Conservation (phyloP, 352 stramenopile genomes). For the Phytopythium delawarense region DNA sequence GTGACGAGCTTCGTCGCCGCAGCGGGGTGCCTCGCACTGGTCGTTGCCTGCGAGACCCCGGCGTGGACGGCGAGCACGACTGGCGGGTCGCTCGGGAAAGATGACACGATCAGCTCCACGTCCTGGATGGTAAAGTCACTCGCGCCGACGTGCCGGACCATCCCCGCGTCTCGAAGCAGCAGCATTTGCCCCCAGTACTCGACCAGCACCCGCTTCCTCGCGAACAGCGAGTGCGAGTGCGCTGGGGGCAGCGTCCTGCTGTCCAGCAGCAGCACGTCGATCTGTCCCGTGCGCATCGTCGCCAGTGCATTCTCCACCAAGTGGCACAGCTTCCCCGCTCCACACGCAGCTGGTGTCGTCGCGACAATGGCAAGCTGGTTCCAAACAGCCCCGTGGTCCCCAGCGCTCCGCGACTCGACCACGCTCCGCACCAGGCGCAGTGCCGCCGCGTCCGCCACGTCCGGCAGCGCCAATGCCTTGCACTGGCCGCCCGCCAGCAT, state of each 20-base stretch:
- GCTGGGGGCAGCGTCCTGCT: constrained; percentile 10
- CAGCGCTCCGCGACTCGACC: constrained; percentile 21
- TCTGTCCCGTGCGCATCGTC: constrained; percentile 27
- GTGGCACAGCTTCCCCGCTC: constrained; percentile 11
- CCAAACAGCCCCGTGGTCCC: constrained; percentile 25
- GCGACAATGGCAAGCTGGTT: constrained; percentile 25
- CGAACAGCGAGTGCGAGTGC: constrained; percentile 12
- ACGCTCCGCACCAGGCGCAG: constrained; percentile 23
- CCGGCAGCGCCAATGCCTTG: constrained; percentile 27
- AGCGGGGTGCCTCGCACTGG: not conserved
- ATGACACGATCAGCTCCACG: constrained; percentile 49
- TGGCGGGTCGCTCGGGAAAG: constrained; percentile 20
- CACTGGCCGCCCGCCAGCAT: constrained; percentile 31
- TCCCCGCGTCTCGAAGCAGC: constrained; percentile 24
- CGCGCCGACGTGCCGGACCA: constrained; percentile 36
- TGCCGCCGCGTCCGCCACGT: constrained; percentile 21
- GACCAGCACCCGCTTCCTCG: constrained; percentile 39
- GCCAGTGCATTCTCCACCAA: constrained; percentile 25
- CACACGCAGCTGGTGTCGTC: constrained; percentile 18
- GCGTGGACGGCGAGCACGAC: constrained; percentile 17
- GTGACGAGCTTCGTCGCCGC: not conserved
- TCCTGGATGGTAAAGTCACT: constrained; percentile 45
- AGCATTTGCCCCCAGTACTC: constrained; percentile 41
- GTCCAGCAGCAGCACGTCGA: constrained; percentile 45
- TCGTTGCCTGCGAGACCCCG: constrained; percentile 2